Conservation (phyloP, 768 basidiomycete species). For the Russula sp. region DNA sequence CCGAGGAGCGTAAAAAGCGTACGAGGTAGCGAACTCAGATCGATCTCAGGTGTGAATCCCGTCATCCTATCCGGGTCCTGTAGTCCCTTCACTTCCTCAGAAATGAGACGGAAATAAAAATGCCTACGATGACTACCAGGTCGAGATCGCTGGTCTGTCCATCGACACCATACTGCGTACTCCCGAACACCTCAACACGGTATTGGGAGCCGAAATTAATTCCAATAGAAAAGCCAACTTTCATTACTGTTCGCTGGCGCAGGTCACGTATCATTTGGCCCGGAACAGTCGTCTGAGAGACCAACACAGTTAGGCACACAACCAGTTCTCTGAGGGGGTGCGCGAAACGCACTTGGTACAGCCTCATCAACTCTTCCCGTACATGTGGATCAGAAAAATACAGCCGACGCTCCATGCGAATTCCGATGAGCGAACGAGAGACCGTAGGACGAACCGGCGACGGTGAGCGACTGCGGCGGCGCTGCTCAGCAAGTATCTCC, state of each 20-base stretch:
- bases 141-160: constrained; percentile 43
- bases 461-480: not conserved
- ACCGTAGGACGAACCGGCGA: not conserved
- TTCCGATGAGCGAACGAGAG: not conserved
- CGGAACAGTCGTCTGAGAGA: not conserved
- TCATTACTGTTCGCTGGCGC: constrained; percentile 15
- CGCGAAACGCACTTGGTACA: constrained; percentile 7
- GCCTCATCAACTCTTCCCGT: constrained; percentile 6
- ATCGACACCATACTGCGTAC: constrained; percentile 44
- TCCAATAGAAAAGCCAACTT: constrained; percentile 10
- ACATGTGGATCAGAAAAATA: not conserved
- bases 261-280: not conserved
- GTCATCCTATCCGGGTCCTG: constrained; percentile 32
- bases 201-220: constrained; percentile 32
- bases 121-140: constrained; percentile 44
- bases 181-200: constrained; percentile 42
- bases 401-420: constrained; percentile 4
- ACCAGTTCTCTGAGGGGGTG: not conserved
- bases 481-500: constrained; percentile 3
- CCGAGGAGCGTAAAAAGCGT: not conserved
- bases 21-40: constrained; percentile 31
- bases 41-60: constrained; percentile 30
- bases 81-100: not conserved
- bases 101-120: not conserved
- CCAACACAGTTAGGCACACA: not conserved